Base-by-base conservation (phyloP, 129 eudicot species). In the Apium graveolens region DNA sequence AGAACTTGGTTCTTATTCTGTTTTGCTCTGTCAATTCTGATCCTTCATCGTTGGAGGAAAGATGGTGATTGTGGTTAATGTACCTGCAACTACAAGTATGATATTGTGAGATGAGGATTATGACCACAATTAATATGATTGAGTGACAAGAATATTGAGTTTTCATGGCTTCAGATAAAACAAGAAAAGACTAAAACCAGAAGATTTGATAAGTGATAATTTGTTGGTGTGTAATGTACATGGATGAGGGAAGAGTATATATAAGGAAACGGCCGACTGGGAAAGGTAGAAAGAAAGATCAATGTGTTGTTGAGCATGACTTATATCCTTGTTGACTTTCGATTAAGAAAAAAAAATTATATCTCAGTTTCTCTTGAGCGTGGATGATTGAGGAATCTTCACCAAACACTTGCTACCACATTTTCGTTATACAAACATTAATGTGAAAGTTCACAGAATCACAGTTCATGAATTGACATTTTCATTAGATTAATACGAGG, bases 1-100 rank as follows among this genome's bases (percentile, higher is more conserved):
- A 37, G 70, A 87, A 90, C n/a, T 84, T 87, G 77, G 81, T 79
- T 38, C 84, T 84, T 69, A 82, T 68, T 78, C 85, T 82, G 76
- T 68, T 37, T 70, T 70, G 29, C 43, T 32, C 74, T 16, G 46
- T 37, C 41, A 37, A 31, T 66, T 66, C 72, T 16, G 11, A 16
- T 66, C 10, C 24, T 27, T 31, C 72, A 5, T 31, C 39, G 3
- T 31, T 16, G 11, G 72, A 31, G 39, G 39, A 29, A 27, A 41
- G 72, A 80, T 82, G 76, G 84, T 24, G 57, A 78, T 48, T 74
- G 77, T 76, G 78, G 62, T 39, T 72, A 17, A 90, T 81, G 76
- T 78, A 34, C 49, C 91, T 70, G 75, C 91, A 85, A 80, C 86
- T 83, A 10, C 86, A 80, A 78, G 57, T 18, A 3, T 79, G 82